Evolutionary conservation across 192 early-diverging fungal genomes (phyloP).

Genomic region (Obelidium mucronatum): DNA sequence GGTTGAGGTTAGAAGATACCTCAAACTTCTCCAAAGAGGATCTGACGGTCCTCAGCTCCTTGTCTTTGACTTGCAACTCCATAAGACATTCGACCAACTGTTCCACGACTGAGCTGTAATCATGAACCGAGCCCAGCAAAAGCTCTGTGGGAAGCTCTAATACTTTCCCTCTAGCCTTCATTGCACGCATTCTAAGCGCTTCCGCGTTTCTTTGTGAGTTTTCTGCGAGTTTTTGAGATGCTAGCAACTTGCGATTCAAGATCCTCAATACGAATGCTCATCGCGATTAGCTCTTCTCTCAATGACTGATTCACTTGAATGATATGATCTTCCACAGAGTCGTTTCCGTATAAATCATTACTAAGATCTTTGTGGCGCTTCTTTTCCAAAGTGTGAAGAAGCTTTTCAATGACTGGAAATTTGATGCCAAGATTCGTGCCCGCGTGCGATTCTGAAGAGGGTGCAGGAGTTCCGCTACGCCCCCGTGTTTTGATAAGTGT

Average conservation of each 20-base stretch:
- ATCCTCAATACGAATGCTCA: slow-evolving; percentile 14
- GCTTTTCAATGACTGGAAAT: slow-evolving; percentile 45
- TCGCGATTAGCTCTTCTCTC: slow-evolving; percentile 29
- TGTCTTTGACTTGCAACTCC: slow-evolving; percentile 47
- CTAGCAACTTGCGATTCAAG: slow-evolving; percentile 14
- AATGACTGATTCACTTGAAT: slow-evolving; percentile 31
- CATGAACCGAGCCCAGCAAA: slow-evolving; percentile 34
- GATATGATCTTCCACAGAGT: slow-evolving; percentile 21
- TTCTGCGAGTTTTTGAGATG: slow-evolving; percentile 9
- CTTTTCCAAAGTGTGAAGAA: slow-evolving; percentile 40
- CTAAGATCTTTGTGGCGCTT: slow-evolving; percentile 28
- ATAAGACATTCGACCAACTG: slow-evolving; percentile 53
- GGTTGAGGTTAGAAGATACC: slow-evolving; percentile 17
- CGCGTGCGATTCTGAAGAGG: background rate
- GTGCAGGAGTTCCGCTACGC: background rate
- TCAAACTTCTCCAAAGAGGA: slow-evolving; percentile 42
- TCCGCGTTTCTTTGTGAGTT: slow-evolving; percentile 28
- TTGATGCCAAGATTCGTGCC: background rate
- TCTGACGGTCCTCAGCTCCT: slow-evolving; percentile 34
- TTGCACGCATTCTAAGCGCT: slow-evolving; percentile 28
- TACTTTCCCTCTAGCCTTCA: slow-evolving; percentile 27
- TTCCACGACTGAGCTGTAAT: slow-evolving; percentile 49
- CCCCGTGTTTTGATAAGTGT: slow-evolving; percentile 38
- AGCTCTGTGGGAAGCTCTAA: slow-evolving; percentile 45
- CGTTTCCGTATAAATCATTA: slow-evolving; percentile 21